Percentiles rank a stretch among this genome's conserved stretches.
phyloP scores from a whole-genome alignment of 2,329 filamentous ascomycete genomes.

The Fusarium virguliforme region DNA sequence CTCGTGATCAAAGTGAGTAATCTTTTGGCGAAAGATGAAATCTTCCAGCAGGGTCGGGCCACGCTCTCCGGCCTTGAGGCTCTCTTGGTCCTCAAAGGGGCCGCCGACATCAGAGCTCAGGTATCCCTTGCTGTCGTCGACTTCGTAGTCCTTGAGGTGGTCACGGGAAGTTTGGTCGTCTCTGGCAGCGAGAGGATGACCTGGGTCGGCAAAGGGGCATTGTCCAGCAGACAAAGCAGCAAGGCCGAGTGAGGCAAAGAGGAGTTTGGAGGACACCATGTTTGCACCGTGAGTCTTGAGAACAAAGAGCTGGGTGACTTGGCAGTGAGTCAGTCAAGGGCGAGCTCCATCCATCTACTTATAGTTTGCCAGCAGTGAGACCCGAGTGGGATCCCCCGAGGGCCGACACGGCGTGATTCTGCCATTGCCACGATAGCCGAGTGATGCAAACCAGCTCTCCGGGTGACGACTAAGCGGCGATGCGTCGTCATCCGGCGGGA shows the following conservation, averaged over 20 bases:
- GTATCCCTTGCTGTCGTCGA: slow-evolving; percentile 70
- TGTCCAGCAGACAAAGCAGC: slow-evolving; percentile 50
- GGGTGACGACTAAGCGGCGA: slow-evolving; percentile 15
- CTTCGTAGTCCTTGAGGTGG: slow-evolving; percentile 57
- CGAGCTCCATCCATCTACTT: slow-evolving; percentile 26
- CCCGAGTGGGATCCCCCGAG: slow-evolving; percentile 8
- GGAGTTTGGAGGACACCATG: slow-evolving; percentile 50
- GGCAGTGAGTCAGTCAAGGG: not conserved
- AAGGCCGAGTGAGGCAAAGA: slow-evolving; percentile 49
- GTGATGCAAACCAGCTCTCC: slow-evolving; percentile 24
- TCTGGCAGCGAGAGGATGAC: slow-evolving; percentile 46
- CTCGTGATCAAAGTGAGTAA: slow-evolving; percentile 80
- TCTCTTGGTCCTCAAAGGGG: slow-evolving; percentile 77
- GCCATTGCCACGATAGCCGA: slow-evolving; percentile 5
- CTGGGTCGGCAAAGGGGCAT: slow-evolving; percentile 57
- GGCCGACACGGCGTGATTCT: slow-evolving; percentile 11
- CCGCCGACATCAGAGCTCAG: slow-evolving; percentile 79
- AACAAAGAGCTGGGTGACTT: not conserved
- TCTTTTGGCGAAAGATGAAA: slow-evolving; percentile 81
- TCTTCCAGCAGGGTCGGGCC: slow-evolving; percentile 81
- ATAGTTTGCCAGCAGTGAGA: slow-evolving; percentile 24
- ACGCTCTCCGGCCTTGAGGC: slow-evolving; percentile 76
- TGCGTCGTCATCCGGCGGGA: slow-evolving; percentile 18
- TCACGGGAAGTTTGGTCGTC: slow-evolving; percentile 52
- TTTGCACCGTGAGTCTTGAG: slow-evolving; percentile 11